Percentiles rank a stretch among this genome's conserved stretches.
phyloP scores from a whole-genome alignment of 169 alveolate genomes.

The Eimeria nieschulzi region DNA sequence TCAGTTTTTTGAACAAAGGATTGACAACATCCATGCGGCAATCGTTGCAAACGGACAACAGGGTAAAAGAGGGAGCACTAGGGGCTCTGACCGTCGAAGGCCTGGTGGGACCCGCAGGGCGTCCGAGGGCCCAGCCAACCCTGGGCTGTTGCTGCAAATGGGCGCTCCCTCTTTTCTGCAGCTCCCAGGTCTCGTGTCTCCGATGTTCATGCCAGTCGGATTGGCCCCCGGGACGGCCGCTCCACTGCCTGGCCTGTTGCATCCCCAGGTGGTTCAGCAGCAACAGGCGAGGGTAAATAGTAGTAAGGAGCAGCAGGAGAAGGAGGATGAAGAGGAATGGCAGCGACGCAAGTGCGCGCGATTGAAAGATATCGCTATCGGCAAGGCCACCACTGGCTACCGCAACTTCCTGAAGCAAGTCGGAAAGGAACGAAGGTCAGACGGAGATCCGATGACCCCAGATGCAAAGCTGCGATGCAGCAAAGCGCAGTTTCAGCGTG shows the following conservation, averaged over 20 bases:
- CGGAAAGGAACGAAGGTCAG: slow-evolving; percentile 78
- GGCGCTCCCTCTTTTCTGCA: slow-evolving; percentile 68
- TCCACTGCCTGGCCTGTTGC: slow-evolving; percentile 37
- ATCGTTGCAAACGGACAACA: slow-evolving; percentile 45
- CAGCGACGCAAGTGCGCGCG: slow-evolving; percentile 78
- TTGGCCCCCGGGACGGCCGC: slow-evolving; percentile 57
- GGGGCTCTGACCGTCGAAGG: slow-evolving; percentile 54
- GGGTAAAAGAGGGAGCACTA: slow-evolving; percentile 57
- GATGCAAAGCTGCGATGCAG: slow-evolving; percentile 78
- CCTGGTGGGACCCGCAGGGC: slow-evolving; percentile 49
- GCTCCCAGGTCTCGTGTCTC: slow-evolving; percentile 72
- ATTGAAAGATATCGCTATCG: slow-evolving; percentile 82
- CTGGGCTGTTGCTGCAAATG: slow-evolving; percentile 64
- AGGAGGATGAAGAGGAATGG: slow-evolving; percentile 73
- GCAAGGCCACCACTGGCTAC: slow-evolving; percentile 82
- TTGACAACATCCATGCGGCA: slow-evolving; percentile 20
- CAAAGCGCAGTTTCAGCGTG: slow-evolving; percentile 79
- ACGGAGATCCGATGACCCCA: slow-evolving; percentile 82
- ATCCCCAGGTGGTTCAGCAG: slow-evolving; percentile 51
- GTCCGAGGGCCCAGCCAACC: slow-evolving; percentile 32
- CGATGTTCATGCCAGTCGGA: slow-evolving; percentile 70
- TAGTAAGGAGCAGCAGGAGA: slow-evolving; percentile 61
- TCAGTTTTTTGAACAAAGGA: slow-evolving; percentile 4
- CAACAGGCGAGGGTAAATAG: slow-evolving; percentile 59
- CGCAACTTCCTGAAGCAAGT: slow-evolving; percentile 79